Conservation (phyloP, 257 asterid genomes). For the Voacanga thouarsii region DNA sequence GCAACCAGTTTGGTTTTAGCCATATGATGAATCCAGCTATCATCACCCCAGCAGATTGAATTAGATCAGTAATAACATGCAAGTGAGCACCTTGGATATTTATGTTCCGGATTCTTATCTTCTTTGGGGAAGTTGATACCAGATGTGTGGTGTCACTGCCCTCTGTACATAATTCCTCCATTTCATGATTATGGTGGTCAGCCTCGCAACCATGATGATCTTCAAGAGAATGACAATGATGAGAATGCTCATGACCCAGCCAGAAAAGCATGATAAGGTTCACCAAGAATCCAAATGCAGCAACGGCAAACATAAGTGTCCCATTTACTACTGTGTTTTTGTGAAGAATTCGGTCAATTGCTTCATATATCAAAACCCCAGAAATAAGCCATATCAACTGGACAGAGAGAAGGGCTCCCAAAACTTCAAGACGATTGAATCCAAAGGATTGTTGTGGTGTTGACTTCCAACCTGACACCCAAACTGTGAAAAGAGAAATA, state of each 20-base stretch:
- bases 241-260: constrained; percentile 75
- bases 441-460: constrained; percentile 71
- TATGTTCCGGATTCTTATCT: constrained; percentile 38
- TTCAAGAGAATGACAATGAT: constrained; percentile 40
- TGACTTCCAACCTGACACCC: constrained; percentile 69
- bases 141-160: constrained; percentile 34
- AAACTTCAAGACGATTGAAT: constrained; percentile 65
- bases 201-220: constrained; percentile 17
- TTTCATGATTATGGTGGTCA: constrained; percentile 32
- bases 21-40: constrained; percentile 73
- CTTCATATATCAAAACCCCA: constrained; percentile 54
- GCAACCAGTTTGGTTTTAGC: constrained; percentile 63
- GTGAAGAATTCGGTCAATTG: constrained; percentile 48
- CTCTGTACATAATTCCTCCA: constrained; percentile 22
- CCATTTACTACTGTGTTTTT: constrained; percentile 47
- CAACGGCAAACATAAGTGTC: constrained; percentile 59
- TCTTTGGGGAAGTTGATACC: constrained; percentile 28
- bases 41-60: constrained; percentile 83
- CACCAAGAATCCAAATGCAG: constrained; percentile 74
- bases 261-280: constrained; percentile 50
- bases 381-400: constrained; percentile 77
- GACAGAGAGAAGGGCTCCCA: constrained; percentile 74
- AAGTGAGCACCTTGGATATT: constrained; percentile 79
- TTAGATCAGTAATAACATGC: constrained; percentile 63
- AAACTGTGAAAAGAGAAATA: constrained; percentile 62